Conservation (phyloP, 768 basidiomycete species). For the Phanerodontia chrysosporium region DNA sequence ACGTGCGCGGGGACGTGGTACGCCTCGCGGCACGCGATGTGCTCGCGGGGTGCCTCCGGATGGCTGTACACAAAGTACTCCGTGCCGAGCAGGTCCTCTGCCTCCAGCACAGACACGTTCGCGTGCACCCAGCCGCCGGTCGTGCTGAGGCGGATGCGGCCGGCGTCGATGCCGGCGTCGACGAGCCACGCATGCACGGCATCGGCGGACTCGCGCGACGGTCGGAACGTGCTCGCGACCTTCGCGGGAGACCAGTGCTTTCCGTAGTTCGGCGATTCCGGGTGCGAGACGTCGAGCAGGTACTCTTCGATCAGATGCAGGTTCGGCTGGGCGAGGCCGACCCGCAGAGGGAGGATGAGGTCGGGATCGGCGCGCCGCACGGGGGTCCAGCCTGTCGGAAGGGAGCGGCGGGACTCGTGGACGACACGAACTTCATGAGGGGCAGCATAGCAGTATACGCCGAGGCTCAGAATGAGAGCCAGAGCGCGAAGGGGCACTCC, state of each 20-base stretch:
- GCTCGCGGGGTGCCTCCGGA: constrained; percentile 40
- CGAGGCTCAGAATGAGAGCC: background rate
- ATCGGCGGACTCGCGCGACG: constrained; percentile 36
- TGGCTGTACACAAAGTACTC: constrained; percentile 61
- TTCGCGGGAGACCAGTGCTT: constrained; percentile 43
- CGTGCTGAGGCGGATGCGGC: constrained; percentile 34
- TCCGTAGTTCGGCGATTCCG: constrained; percentile 46
- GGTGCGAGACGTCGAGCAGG: constrained; percentile 46
- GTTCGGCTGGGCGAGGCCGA: constrained; percentile 45
- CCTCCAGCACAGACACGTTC: constrained; percentile 37
- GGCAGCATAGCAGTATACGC: background rate
- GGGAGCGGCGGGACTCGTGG: constrained; percentile 17
- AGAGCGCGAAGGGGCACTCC: background rate
- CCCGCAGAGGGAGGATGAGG: constrained; percentile 40
- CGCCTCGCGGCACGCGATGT: constrained; percentile 54
- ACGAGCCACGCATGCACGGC: constrained; percentile 42
- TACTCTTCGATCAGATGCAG: constrained; percentile 41
- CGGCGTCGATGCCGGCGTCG: constrained; percentile 34
- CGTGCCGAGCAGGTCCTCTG: constrained; percentile 38
- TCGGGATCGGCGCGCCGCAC: constrained; percentile 32
- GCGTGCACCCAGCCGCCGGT: constrained; percentile 42
- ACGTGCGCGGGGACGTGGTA: constrained; percentile 62
- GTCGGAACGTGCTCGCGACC: constrained; percentile 43
- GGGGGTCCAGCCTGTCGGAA: constrained; percentile 39
- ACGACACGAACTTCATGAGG: constrained; percentile 9